Conservation (phyloP, 768 basidiomycete species). For the Leucocoprinus leucothites region DNA sequence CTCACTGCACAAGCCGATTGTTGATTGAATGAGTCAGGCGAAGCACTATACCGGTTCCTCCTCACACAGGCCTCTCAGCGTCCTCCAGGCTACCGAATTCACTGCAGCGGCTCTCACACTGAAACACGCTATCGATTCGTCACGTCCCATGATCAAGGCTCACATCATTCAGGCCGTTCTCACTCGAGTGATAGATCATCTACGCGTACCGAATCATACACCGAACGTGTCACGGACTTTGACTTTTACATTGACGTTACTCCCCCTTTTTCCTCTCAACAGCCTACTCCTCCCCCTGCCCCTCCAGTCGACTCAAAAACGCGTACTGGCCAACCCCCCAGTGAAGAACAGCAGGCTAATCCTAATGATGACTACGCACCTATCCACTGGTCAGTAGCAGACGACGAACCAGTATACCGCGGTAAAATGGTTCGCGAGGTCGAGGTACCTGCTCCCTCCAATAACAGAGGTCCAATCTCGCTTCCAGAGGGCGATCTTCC, state of each 20-base stretch:
- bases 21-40: slow-evolving; percentile 23
- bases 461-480: slow-evolving; percentile 8
- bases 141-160: slow-evolving; percentile 27
- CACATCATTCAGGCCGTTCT: neutral
- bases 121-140: slow-evolving; percentile 53
- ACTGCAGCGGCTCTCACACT: slow-evolving; percentile 51
- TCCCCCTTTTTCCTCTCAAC: slow-evolving; percentile 12
- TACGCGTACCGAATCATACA: slow-evolving; percentile 41
- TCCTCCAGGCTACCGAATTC: slow-evolving; percentile 44
- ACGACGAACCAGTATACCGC: slow-evolving; percentile 61
- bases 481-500: slow-evolving; percentile 1
- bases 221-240: slow-evolving; percentile 63
- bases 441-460: slow-evolving; percentile 32
- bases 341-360: slow-evolving; percentile 8
- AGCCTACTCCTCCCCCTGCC: neutral
- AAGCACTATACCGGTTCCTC: slow-evolving; percentile 73
- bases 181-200: too few species aligned
- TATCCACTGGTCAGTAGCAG: slow-evolving; percentile 59
- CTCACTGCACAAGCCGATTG: neutral
- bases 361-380: slow-evolving; percentile 23
- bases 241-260: slow-evolving; percentile 60
- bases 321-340: neutral
- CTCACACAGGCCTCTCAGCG: slow-evolving; percentile 45
- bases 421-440: slow-evolving; percentile 61
- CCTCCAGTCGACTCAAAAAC: neutral